These are phyloP conservation scores for Syncephalastrum contaminatum DNA, from an alignment of 371 early-diverging fungal species.

Conservation along the genomic window DNA sequence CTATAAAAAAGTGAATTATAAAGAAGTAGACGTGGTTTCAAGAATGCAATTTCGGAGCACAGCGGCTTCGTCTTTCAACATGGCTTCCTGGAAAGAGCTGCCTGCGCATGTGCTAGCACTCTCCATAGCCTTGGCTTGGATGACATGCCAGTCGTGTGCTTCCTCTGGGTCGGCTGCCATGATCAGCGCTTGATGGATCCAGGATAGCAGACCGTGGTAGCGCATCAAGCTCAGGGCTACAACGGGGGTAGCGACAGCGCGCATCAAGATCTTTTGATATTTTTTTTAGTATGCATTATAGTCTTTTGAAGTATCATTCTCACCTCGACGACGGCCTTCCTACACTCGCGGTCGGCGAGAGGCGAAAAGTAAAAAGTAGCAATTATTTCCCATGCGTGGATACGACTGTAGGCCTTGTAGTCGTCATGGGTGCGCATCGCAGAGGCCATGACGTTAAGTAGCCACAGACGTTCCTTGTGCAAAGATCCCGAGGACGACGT, in stretches of 20 bases:
- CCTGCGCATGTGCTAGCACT: no score
- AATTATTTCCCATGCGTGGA: conserved; percentile 69
- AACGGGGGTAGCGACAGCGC: conserved; percentile 51
- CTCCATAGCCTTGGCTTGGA: not conserved
- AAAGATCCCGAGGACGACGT: conserved; percentile 53
- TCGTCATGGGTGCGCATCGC: conserved; percentile 57
- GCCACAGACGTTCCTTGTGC: conserved; percentile 74
- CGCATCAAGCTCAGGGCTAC: conserved; percentile 53
- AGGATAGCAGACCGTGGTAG: conserved; percentile 59
- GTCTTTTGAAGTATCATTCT: not conserved
- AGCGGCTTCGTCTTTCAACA: no score
- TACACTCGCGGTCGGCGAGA: conserved; percentile 56
- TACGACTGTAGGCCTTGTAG: conserved; percentile 65
- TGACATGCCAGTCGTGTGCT: conserved; percentile 16
- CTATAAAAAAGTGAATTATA: no score
- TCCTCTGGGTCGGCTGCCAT: conserved; percentile 30
- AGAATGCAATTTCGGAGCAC: no score
- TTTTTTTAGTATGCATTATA: no score
- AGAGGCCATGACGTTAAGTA: conserved; percentile 64
- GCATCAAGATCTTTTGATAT: conserved; percentile 48
- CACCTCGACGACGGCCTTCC: conserved; percentile 36
- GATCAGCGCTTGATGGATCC: conserved; percentile 51
- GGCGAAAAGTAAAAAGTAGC: conserved; percentile 65
- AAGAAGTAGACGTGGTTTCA: no score
- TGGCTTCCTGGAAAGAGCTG: no score